Base-by-base conservation (phyloP, 2,329 filamentous ascomycete genomes). In the Sporothrix variecibatus region DNA sequence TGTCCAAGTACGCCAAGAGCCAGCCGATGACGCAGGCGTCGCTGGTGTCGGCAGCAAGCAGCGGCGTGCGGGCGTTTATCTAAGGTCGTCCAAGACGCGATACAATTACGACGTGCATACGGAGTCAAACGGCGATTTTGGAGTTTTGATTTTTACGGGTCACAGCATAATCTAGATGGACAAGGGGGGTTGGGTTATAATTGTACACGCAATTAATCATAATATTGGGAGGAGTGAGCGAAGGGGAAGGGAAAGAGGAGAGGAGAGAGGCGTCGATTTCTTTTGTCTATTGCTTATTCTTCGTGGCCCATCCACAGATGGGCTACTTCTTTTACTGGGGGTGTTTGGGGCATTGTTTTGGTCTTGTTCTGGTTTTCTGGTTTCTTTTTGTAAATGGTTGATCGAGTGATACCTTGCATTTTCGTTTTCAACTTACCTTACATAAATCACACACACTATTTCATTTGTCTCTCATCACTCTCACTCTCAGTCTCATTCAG, bases 1-100 rank as follows among this genome's bases (percentile, higher is more conserved):
- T 77, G 49, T 76, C 75, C 60, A 67, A 68, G 64, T 77, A 76
- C 62, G 64, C 76, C 15, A 71, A 75, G 34, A 23, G 38, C 38
- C 51, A 73, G 26, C 67, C 71, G 31, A 28, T 75, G 64, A 75
- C 76, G 69, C 75, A 65, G 51, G 69, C 60, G 56, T 76, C 76
- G 23, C n/a, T 71, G 49, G 70, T 28, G 62, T 77, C 75, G 40
- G 23, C 51, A 20, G 74, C 64, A 17, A 75, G 75, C 73, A 75
- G 75, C 71, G 74, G 73, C 5, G 64, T 72, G 34, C 62, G 72
- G 68, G 74, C 73, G 6, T 76, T 75, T 56, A 68, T 76, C 31
- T 76, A 23, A 40, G 46, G n/a, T 23, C 1, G 40, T 60, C 49
- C n/a, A 23, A 6, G 23, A 28, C n/a, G n/a, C n/a, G n/a, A n/a